Conservation (phyloP, 2,329 filamentous ascomycete genomes). For the Penicillium decumbens region DNA sequence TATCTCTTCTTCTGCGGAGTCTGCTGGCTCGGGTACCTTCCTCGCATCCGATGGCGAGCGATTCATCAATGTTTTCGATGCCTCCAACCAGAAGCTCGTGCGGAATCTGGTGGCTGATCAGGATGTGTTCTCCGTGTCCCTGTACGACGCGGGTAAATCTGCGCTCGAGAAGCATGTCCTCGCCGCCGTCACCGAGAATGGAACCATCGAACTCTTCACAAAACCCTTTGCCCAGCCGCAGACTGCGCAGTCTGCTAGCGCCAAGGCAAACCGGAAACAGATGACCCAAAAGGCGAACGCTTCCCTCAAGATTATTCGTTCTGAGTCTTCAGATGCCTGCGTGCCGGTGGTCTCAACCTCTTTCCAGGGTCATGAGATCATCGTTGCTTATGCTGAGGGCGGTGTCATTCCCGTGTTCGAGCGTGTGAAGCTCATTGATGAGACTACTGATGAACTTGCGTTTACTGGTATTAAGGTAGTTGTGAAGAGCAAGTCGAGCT, state of each 20-base stretch:
- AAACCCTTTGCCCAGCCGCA: constrained; percentile 42
- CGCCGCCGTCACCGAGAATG: constrained; percentile 46
- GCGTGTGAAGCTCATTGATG: constrained; percentile 45
- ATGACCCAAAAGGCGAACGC: constrained; percentile 45
- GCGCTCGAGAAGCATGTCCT: constrained; percentile 40
- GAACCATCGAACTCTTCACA: constrained; percentile 49
- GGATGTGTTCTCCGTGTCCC: constrained; percentile 40
- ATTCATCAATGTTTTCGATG: constrained; percentile 49
- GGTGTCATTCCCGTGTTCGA: constrained; percentile 50
- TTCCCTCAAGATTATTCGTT: constrained; percentile 42
- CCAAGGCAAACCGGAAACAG: constrained; percentile 45
- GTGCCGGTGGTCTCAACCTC: constrained; percentile 44
- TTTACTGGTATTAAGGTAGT: constrained; percentile 45
- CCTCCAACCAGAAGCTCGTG: constrained; percentile 40
- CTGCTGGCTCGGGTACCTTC: constrained; percentile 38
- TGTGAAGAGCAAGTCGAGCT: constrained; percentile 41
- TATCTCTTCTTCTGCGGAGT: constrained; percentile 39
- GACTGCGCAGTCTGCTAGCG: constrained; percentile 31
- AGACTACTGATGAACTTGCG: constrained; percentile 42
- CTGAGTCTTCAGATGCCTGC: constrained; percentile 37
- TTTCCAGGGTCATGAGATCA: constrained; percentile 45
- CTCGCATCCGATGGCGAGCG: constrained; percentile 49
- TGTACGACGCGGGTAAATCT: constrained; percentile 27
- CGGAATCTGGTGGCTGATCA: constrained; percentile 48
- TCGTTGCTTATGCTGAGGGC: constrained; percentile 48